A percentile compares a stretch with the other conserved stretches of the same genome.
Evolutionary conservation across 139 green algal species (phyloP).

Genomic region (Coelastrella sp.): DNA sequence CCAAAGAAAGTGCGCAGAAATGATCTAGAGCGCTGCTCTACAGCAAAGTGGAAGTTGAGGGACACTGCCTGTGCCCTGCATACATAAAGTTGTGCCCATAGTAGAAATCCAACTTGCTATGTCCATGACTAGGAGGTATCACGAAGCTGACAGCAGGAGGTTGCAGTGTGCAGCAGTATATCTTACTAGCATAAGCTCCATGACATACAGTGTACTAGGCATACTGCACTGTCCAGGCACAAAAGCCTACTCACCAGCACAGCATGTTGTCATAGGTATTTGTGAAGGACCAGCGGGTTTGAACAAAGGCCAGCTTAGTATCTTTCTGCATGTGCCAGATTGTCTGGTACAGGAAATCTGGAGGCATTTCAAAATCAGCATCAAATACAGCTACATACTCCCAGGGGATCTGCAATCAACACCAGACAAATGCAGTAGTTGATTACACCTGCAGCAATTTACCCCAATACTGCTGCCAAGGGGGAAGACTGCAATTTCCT

Average conservation of each 20-base stretch:
- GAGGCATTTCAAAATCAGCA: slow-evolving; percentile 47
- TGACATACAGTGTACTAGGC: background rate
- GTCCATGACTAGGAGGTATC: too few relatives aligned
- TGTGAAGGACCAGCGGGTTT: slow-evolving; percentile 82
- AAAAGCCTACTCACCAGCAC: slow-evolving; percentile 16
- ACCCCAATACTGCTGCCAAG: too few relatives aligned
- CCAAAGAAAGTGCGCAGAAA: slow-evolving; percentile 72
- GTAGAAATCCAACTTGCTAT: background rate
- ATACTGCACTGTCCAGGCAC: background rate
- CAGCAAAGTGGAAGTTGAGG: slow-evolving; percentile 72
- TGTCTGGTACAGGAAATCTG: slow-evolving; percentile 47
- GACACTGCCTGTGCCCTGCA: slow-evolving; percentile 40
- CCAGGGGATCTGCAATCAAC: slow-evolving; percentile 23
- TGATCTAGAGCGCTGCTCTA: slow-evolving; percentile 67
- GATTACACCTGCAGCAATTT: too few relatives aligned
- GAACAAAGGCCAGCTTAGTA: slow-evolving; percentile 74
- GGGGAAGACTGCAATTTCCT: too few relatives aligned
- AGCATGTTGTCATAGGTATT: slow-evolving; percentile 62
- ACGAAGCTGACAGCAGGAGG: too few relatives aligned
- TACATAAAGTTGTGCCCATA: background rate
- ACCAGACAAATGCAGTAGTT: background rate
- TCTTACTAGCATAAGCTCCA: background rate
- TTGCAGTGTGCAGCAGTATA: background rate
- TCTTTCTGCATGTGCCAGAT: slow-evolving; percentile 48
- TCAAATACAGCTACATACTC: slow-evolving; percentile 52